Conservation (phyloP, 305 asterid species). For the Fraxinus sp. region DNA sequence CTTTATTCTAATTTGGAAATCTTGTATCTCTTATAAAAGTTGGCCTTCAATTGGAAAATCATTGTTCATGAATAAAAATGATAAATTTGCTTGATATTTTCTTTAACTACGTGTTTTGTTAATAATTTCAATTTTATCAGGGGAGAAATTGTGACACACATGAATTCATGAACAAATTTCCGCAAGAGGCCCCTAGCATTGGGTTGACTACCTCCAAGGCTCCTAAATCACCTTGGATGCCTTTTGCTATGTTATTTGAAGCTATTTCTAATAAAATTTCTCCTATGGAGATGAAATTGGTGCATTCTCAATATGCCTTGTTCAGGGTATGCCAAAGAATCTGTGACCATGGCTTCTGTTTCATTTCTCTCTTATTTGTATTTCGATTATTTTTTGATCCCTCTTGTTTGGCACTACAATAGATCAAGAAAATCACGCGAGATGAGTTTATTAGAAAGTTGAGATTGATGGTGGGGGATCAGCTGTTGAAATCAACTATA, state of each 20-base stretch:
- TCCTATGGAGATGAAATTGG: constrained; percentile 28
- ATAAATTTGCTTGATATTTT: neutral
- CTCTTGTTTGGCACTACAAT: constrained; percentile 5
- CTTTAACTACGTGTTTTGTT: neutral
- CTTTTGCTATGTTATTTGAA: constrained; percentile 37
- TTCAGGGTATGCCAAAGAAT: constrained; percentile 34
- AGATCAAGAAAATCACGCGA: constrained; percentile 30
- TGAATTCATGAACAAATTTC: constrained; percentile 10
- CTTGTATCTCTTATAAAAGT: neutral
- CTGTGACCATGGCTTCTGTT: neutral
- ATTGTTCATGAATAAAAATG: neutral
- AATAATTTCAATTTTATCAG: constrained; percentile 15
- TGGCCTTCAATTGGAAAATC: neutral
- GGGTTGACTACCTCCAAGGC: constrained; percentile 24
- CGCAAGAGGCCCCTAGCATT: constrained; percentile 19
- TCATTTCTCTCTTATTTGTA: neutral
- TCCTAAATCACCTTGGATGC: constrained; percentile 49
- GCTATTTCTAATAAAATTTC: constrained; percentile 38
- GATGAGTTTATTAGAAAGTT: constrained; percentile 32
- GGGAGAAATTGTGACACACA: constrained; percentile 13
- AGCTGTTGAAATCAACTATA: constrained; percentile 30
- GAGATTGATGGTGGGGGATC: constrained; percentile 33
- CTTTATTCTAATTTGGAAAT: neutral
- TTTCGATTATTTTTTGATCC: neutral
- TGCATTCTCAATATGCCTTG: constrained; percentile 32